These are phyloP conservation scores for Blastobotrys buckinghamii DNA, from an alignment of 1,139 yeast species.

Conservation along the genomic window DNA sequence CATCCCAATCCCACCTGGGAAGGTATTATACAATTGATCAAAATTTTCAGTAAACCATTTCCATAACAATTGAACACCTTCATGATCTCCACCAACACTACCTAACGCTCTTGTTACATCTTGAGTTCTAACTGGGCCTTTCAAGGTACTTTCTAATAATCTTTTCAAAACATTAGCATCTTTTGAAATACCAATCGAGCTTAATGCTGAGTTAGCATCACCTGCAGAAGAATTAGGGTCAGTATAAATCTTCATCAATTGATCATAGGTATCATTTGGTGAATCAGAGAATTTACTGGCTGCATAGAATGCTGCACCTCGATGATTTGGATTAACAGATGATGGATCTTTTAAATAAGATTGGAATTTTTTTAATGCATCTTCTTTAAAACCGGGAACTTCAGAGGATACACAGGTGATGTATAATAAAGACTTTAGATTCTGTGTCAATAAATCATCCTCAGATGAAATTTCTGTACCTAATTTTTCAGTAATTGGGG, in stretches of 20 bases:
- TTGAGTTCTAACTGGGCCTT: slow-evolving; percentile 69
- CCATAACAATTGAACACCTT: slow-evolving; percentile 67
- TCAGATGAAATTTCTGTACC: slow-evolving; percentile 61
- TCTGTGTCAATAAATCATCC: slow-evolving; percentile 68
- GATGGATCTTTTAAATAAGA: slow-evolving; percentile 59
- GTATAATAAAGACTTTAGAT: slow-evolving; percentile 69
- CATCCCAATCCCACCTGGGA: slow-evolving; percentile 82
- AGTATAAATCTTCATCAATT: slow-evolving; percentile 56
- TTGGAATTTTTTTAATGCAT: slow-evolving; percentile 52
- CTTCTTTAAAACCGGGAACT: slow-evolving; percentile 49
- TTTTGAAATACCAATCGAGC: slow-evolving; percentile 66
- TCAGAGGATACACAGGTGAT: slow-evolving; percentile 59
- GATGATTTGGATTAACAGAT: slow-evolving; percentile 78
- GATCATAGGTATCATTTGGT: slow-evolving; percentile 46
- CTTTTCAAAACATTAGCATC: slow-evolving; percentile 52
- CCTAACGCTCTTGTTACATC: slow-evolving; percentile 68
- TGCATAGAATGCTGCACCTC: slow-evolving; percentile 60
- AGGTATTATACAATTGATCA: slow-evolving; percentile 54
- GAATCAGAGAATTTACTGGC: slow-evolving; percentile 62
- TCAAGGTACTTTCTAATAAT: slow-evolving; percentile 55
- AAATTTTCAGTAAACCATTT: slow-evolving; percentile 70
- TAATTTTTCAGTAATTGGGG: slow-evolving; percentile 48
- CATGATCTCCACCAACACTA: slow-evolving; percentile 56
- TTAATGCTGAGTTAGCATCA: slow-evolving; percentile 71
- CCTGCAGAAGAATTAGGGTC: slow-evolving; percentile 67